Percentiles rank a stretch among this genome's conserved stretches.
phyloP scores from a whole-genome alignment of 116 monocot species.

The Dioscorea cayenensis region DNA sequence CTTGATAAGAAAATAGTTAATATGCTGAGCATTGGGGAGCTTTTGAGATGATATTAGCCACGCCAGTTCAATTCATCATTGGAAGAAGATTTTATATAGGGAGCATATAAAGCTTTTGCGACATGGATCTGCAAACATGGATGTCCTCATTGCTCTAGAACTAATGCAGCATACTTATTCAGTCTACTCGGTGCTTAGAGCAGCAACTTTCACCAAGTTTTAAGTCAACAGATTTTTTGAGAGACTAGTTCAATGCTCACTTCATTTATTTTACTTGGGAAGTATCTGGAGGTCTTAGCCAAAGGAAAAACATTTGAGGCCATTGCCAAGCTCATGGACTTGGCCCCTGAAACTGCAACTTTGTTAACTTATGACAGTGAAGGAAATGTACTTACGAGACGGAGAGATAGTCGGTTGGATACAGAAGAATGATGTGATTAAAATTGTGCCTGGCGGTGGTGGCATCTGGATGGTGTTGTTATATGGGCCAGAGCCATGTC shows the following conservation, averaged over 20 bases:
- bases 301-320: conserved; percentile 93
- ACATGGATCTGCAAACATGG: conserved; percentile 91
- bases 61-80: conserved; percentile 80
- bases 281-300: conserved; percentile 83
- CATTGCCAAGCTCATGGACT: conserved; percentile 81
- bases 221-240: conserved; percentile 67
- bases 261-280: conserved; percentile 89
- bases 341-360: conserved; percentile 68
- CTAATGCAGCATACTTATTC: conserved; percentile 86
- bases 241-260: conserved; percentile 95
- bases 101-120: conserved; percentile 70
- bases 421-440: conserved; percentile 91
- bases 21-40: conserved; percentile 60
- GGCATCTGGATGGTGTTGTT: conserved; percentile 83
- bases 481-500: conserved; percentile 90
- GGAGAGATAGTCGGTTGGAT: conserved; percentile 83
- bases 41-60: conserved; percentile 78
- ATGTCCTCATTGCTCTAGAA: conserved; percentile 70
- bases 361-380: conserved; percentile 46
- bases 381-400: conserved; percentile 52
- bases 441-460: conserved; percentile 66
- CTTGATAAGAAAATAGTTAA: conserved; percentile 73
- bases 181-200: conserved; percentile 65
- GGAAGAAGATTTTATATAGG: conserved; percentile 67
- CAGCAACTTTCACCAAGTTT: conserved; percentile 47